These are phyloP conservation scores for Ogataea pilisensis DNA, from an alignment of 805 yeast species.

Conservation along the genomic window DNA sequence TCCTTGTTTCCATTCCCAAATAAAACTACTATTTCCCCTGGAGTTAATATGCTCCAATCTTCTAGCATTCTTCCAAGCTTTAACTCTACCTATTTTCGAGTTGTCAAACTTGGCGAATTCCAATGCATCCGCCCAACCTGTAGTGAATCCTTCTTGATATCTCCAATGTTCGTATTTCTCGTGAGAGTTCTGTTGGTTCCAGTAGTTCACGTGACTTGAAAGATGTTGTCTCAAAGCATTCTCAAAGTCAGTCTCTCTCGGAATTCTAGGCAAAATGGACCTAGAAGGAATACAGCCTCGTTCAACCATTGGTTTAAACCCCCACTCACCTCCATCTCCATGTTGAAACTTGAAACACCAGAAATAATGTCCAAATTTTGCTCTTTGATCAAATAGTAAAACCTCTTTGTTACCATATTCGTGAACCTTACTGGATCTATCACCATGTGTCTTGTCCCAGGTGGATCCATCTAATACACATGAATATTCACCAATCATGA, in stretches of 20 bases:
- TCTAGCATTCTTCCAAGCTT: slow-evolving; percentile 66
- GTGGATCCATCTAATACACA: slow-evolving; percentile 77
- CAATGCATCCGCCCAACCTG: slow-evolving; percentile 72
- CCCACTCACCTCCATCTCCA: slow-evolving; percentile 98
- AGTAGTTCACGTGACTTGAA: slow-evolving; percentile 55
- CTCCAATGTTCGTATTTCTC: slow-evolving; percentile 77
- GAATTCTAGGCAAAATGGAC: slow-evolving; percentile 23
- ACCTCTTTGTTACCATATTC: slow-evolving; percentile 60
- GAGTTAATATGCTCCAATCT: slow-evolving; percentile 52
- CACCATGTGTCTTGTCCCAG: slow-evolving; percentile 51
- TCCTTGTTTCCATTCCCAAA: slow-evolving; percentile 94
- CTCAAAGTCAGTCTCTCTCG: slow-evolving; percentile 40
- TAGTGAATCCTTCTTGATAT: slow-evolving; percentile 69
- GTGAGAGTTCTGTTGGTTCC: slow-evolving; percentile 56
- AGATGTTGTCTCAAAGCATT: slow-evolving; percentile 35
- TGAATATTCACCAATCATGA: slow-evolving; percentile 85
- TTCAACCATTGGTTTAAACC: slow-evolving; percentile 71
- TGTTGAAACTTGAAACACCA: slow-evolving; percentile 87
- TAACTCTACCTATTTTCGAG: slow-evolving; percentile 68
- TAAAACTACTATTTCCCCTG: slow-evolving; percentile 51
- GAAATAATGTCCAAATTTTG: slow-evolving; percentile 72
- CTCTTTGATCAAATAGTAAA: slow-evolving; percentile 44
- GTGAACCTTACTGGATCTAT: slow-evolving; percentile 52
- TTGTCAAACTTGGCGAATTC: slow-evolving; percentile 66
- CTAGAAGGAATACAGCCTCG: slow-evolving; percentile 49